phyloP scores from a whole-genome alignment of 2,329 filamentous ascomycete genomes.

The Thermochaetoides dissita region DNA sequence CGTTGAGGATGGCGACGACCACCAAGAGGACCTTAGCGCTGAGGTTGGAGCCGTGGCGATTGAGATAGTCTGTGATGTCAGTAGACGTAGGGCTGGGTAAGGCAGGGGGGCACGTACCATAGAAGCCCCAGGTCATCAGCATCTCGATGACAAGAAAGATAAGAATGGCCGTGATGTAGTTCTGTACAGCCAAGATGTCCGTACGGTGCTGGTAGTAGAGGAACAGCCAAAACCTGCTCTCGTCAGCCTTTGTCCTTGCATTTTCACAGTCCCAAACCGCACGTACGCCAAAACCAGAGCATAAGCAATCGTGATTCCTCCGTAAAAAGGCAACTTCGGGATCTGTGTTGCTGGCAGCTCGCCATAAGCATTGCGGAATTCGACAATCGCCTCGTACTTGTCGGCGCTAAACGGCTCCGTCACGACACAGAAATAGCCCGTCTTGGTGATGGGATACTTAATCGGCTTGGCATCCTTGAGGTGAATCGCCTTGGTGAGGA shows the following conservation, averaged over 20 bases:
- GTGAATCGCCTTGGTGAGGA: slow-evolving; percentile 69
- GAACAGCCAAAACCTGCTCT: slow-evolving; percentile 69
- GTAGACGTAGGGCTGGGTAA: background rate
- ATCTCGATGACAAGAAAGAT: slow-evolving; percentile 91
- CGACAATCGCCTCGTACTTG: slow-evolving; percentile 67
- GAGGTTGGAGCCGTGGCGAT: slow-evolving; percentile 71
- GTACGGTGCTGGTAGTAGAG: slow-evolving; percentile 87
- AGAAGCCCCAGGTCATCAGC: slow-evolving; percentile 98
- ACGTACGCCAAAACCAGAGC: slow-evolving; percentile 62
- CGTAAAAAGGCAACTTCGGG: slow-evolving; percentile 93
- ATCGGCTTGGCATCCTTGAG: slow-evolving; percentile 61
- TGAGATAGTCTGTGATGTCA: slow-evolving; percentile 62
- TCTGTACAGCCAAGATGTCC: slow-evolving; percentile 93
- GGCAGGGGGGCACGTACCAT: slow-evolving; percentile 39
- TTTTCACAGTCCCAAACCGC: background rate
- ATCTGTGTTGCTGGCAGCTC: slow-evolving; percentile 93
- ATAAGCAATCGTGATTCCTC: slow-evolving; percentile 85
- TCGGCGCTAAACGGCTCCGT: slow-evolving; percentile 55
- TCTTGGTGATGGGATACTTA: slow-evolving; percentile 75
- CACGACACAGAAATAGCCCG: slow-evolving; percentile 90
- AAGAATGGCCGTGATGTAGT: slow-evolving; percentile 95
- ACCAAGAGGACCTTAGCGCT: slow-evolving; percentile 78
- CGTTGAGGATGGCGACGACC: slow-evolving; percentile 83
- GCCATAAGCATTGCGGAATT: slow-evolving; percentile 92
- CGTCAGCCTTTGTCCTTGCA: slow-evolving; percentile 12